Evolutionary conservation across 495 filamentous ascomycete genomes (phyloP).

Genomic region (Hypoxylon cercidicola): DNA sequence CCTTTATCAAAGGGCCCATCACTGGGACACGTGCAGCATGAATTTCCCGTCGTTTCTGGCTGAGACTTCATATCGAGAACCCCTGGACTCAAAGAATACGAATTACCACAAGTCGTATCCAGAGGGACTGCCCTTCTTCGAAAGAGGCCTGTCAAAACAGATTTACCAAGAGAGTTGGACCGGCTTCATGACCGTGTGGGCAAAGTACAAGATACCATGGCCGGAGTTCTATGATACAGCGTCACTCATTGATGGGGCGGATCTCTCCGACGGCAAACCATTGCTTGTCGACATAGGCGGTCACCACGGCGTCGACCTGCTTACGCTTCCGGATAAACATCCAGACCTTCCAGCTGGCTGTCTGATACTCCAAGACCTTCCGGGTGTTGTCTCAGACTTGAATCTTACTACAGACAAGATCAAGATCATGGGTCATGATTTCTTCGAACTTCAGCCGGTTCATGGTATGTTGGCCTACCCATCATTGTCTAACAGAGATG

Average conservation of each 20-base stretch:
- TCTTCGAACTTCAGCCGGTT: slow-evolving; percentile 48
- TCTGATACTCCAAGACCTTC: slow-evolving; percentile 55
- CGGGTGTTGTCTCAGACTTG: slow-evolving; percentile 44
- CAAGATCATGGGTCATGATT: slow-evolving; percentile 46
- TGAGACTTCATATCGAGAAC: slow-evolving; percentile 38
- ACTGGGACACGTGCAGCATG: slow-evolving; percentile 16
- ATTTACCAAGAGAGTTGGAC: slow-evolving; percentile 32
- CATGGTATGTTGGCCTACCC: slow-evolving; percentile 39
- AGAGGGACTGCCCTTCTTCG: slow-evolving; percentile 38
- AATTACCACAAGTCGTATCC: slow-evolving; percentile 30
- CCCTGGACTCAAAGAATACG: slow-evolving; percentile 30
- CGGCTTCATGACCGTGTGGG: slow-evolving; percentile 33
- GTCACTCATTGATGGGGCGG: slow-evolving; percentile 35
- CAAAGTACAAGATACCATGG: slow-evolving; percentile 37
- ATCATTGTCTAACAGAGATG: slow-evolving; percentile 16
- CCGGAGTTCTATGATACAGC: slow-evolving; percentile 42
- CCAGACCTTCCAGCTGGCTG: slow-evolving; percentile 47
- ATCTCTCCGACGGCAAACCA: slow-evolving; percentile 27
- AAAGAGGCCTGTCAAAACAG: slow-evolving; percentile 22
- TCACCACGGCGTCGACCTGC: slow-evolving; percentile 52
- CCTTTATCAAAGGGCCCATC: slow-evolving; percentile 20
- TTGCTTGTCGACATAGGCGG: slow-evolving; percentile 60
- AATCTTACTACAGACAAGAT: slow-evolving; percentile 37
- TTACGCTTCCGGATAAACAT: slow-evolving; percentile 44
- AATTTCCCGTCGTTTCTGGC: slow-evolving; percentile 38